These are phyloP conservation scores for Vicia faba DNA, from an alignment of 306 rosid genomes.

Conservation along the genomic window DNA sequence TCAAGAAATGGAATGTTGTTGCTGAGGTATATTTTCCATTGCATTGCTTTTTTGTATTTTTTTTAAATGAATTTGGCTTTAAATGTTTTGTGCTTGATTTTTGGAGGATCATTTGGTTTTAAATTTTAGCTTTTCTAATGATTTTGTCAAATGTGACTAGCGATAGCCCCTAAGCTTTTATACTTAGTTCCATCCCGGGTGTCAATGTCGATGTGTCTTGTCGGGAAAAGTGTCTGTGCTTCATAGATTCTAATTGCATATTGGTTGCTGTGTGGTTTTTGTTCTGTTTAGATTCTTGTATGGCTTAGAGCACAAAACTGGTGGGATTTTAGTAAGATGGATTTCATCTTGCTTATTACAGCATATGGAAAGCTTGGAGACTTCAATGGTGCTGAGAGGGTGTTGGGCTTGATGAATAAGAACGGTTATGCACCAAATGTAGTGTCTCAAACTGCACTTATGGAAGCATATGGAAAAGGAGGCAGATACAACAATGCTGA, in stretches of 20 bases:
- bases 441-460: slow-evolving; percentile 86
- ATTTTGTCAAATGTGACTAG: no score
- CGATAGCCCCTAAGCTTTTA: no score
- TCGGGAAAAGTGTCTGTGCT: neutral
- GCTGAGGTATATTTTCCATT: slow-evolving; percentile 59
- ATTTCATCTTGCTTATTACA: slow-evolving; percentile 85
- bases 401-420: slow-evolving; percentile 68
- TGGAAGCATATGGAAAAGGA: slow-evolving; percentile 97
- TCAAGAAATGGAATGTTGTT: slow-evolving; percentile 81
- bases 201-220: neutral
- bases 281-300: slow-evolving; percentile 71
- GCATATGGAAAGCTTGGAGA: slow-evolving; percentile 93
- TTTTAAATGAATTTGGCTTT: neutral
- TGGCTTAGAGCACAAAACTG: slow-evolving; percentile 84
- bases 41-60: slow-evolving; percentile 2
- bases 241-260: neutral
- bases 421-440: slow-evolving; percentile 75
- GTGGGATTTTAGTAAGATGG: slow-evolving; percentile 94
- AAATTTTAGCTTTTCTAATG: neutral
- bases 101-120: neutral
- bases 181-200: no score
- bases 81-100: neutral
- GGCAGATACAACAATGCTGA: slow-evolving; percentile 77
- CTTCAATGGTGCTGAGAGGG: slow-evolving; percentile 75
- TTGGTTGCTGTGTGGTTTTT: slow-evolving; percentile 8